Conservation (phyloP, 1,139 yeast species). For the Blastobotrys arbuscula region DNA sequence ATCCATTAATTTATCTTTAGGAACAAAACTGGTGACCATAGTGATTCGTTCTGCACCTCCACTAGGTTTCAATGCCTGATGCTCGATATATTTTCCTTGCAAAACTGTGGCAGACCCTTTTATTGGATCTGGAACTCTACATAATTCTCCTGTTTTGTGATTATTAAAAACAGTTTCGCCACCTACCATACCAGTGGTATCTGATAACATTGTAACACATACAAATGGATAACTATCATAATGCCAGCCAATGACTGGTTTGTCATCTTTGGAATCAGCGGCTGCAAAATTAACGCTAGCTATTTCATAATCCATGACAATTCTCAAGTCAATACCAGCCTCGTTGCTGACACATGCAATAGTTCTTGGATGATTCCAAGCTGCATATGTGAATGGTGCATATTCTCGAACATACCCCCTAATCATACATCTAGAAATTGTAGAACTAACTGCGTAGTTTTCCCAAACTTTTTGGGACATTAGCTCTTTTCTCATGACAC, state of each 20-base stretch:
- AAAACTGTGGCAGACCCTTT: slow-evolving; percentile 5
- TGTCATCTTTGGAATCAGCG: not conserved
- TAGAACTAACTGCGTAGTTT: not conserved
- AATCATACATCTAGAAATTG: not conserved
- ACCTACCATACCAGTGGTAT: slow-evolving; percentile 7
- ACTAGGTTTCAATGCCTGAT: slow-evolving; percentile 6
- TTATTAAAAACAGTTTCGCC: slow-evolving; percentile 7
- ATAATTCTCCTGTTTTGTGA: not conserved
- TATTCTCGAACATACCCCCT: slow-evolving; percentile 1
- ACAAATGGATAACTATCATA: slow-evolving; percentile 8
- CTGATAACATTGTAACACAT: slow-evolving; percentile 4
- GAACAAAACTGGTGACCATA: slow-evolving; percentile 3
- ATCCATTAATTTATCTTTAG: not conserved
- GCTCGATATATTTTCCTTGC: slow-evolving; percentile 8
- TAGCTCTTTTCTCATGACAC: slow-evolving; percentile 2
- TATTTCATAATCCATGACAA: slow-evolving; percentile 5
- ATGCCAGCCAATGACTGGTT: slow-evolving; percentile 5
- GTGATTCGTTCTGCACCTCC: slow-evolving; percentile 7
- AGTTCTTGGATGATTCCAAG: slow-evolving; percentile 6
- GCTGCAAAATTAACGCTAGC: slow-evolving; percentile 7
- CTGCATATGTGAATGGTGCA: slow-evolving; percentile 6
- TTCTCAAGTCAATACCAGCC: slow-evolving; percentile 3
- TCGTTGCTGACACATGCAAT: not conserved
- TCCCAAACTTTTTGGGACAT: not conserved
- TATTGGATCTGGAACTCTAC: slow-evolving; percentile 4